Base-by-base conservation (phyloP, 2,329 filamentous ascomycete species). In the Pseudodiploospora longispora region DNA sequence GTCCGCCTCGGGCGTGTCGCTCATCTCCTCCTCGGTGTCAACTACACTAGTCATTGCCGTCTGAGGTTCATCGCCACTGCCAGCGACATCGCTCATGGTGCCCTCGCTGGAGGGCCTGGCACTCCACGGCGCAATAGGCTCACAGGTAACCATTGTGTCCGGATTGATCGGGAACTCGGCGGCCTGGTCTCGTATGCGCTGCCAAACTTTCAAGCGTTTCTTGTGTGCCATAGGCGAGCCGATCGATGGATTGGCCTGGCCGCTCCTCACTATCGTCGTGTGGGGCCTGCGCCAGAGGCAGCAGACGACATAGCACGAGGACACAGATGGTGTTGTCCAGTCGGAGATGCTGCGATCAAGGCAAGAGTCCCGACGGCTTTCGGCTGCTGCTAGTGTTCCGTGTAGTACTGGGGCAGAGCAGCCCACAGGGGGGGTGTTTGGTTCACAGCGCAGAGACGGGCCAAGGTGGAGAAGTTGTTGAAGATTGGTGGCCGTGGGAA, bases 31-130 rank as follows among this genome's bases (percentile, higher is more conserved):
- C 41, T 64, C 59, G n/a, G 55, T 59, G 40, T 56, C 55, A 50
- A 57, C 52, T 45, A 67, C 50, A 46, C 62, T 67, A 38, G 65
- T 65, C 63, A 65, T 65, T 46, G 59, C 59, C 40, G 63, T 66
- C 7, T 59, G 58, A 27, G 52, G 53, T 41, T 55, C 59, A 47
- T 64, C 61, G 19, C 19, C 19, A 52, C 62, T 64, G 27, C 53
- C 52, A 36, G 51, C 56, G 46, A 52, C 49, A 43, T 61, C 58
- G 52, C 61, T 65, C 39, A 55, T 42, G 39, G 57, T 59, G 38
- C 55, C 58, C 47, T 62, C 62, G 53, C 58, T 63, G 36, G 64
- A 64, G 52, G 48, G 50, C 54, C 50, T 50, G 40, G 44, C 42
- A 42, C 46, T 42, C 5, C 30, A 36, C 19, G 47, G 32, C 31